These are phyloP conservation scores for Coemansia sp. DNA, from an alignment of 192 early-diverging fungal species.

Conservation along the genomic window DNA sequence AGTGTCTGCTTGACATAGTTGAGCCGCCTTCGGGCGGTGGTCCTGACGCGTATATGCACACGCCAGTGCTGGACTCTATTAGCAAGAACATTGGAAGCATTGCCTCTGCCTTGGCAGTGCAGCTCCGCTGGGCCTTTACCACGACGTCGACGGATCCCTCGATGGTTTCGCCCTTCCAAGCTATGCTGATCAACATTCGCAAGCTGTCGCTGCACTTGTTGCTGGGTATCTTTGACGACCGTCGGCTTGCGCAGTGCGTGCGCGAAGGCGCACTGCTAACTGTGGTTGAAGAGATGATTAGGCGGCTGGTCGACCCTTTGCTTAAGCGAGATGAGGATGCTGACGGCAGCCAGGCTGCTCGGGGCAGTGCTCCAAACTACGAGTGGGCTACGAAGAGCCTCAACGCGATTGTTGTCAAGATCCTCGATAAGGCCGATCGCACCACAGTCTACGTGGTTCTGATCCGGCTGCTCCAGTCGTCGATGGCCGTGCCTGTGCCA, in stretches of 20 bases:
- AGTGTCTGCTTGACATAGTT: constrained; percentile 12
- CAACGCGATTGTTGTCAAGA: constrained; percentile 89
- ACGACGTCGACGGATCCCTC: constrained; percentile 21
- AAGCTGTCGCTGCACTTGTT: constrained; percentile 65
- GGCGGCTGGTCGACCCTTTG: constrained; percentile 78
- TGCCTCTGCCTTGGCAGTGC: constrained; percentile 25
- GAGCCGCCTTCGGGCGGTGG: not conserved
- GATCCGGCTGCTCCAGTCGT: constrained; percentile 67
- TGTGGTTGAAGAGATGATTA: constrained; percentile 77
- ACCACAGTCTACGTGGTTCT: constrained; percentile 79
- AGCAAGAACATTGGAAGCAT: constrained; percentile 22
- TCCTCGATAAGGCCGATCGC: constrained; percentile 86
- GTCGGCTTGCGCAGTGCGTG: constrained; percentile 67
- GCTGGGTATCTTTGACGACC: constrained; percentile 74
- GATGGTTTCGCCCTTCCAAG: constrained; percentile 24
- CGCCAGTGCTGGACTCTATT: constrained; percentile 19
- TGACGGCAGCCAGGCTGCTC: not conserved
- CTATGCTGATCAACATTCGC: constrained; percentile 66
- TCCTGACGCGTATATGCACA: constrained; percentile 6
- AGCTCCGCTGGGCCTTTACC: constrained; percentile 42
- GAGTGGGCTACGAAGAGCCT: constrained; percentile 31
- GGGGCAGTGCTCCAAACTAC: not conserved
- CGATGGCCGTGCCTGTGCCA: constrained; percentile 59
- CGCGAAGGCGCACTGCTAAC: constrained; percentile 66
- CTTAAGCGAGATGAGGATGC: constrained; percentile 55